phyloP scores from a whole-genome alignment of 176 grass and related monocot genomes.

The Cocos nucifera region DNA sequence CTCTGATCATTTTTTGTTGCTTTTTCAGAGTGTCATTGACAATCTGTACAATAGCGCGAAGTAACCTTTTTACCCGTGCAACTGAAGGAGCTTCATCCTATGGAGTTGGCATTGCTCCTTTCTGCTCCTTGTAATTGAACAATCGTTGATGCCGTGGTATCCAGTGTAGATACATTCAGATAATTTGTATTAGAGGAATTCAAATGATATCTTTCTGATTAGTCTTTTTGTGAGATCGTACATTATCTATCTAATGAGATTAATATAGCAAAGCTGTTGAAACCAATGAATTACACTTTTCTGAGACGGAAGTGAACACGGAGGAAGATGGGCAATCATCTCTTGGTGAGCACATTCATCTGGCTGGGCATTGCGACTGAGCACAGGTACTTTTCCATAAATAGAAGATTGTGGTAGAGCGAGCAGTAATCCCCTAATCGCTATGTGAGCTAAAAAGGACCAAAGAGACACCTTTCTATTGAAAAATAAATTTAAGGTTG shows the following conservation, averaged over 20 bases:
- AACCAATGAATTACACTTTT: slow-evolving; percentile 52
- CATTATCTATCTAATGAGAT: background rate
- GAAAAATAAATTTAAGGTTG: background rate
- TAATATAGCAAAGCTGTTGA: no score
- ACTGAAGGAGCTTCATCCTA: no score
- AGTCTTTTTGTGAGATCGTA: no score
- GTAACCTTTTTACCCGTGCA: background rate
- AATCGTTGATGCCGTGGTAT: no score
- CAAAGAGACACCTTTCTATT: no score
- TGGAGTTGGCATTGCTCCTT: no score
- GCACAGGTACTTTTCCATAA: slow-evolving; percentile 88
- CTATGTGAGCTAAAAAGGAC: no score
- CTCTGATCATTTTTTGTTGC: slow-evolving; percentile 1
- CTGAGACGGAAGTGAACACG: slow-evolving; percentile 83
- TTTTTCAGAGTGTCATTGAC: slow-evolving; percentile 48
- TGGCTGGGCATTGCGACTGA: slow-evolving; percentile 90
- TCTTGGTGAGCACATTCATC: slow-evolving; percentile 96
- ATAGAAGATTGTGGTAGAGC: slow-evolving; percentile 47
- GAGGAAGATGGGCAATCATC: slow-evolving; percentile 92
- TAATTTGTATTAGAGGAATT: no score
- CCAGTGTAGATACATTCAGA: no score
- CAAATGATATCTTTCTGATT: no score
- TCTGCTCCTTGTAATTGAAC: no score
- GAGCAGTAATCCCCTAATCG: no score
- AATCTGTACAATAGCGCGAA: slow-evolving; percentile 51